A percentile compares a stretch with the other conserved stretches of the same genome.
phyloP scores from a whole-genome alignment of 192 early-diverging fungal species.

The Coemansia sp. region DNA sequence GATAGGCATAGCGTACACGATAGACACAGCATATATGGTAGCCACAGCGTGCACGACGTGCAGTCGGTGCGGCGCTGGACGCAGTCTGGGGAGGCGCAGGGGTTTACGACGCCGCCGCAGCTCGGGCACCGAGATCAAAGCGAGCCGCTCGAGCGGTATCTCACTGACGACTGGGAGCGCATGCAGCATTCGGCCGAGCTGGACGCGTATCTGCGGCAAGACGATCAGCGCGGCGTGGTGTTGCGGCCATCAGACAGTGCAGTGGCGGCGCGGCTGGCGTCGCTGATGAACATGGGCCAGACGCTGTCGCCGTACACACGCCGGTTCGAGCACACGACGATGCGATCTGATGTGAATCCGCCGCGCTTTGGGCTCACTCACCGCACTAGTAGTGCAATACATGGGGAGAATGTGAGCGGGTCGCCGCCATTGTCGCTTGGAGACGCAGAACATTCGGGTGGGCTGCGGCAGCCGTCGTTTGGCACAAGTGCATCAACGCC shows the following conservation, averaged over 20 bases:
- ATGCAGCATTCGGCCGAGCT: conserved; percentile 38
- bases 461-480: conserved; percentile 16
- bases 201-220: conserved; percentile 16
- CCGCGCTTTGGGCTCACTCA: conserved; percentile 18
- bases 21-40: conserved; percentile 1
- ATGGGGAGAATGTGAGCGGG: conserved; percentile 6
- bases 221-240: conserved; percentile 51
- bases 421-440: conserved; percentile 32
- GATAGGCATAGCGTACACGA: not conserved
- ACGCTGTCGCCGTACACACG: conserved; percentile 86
- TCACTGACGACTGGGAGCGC: conserved; percentile 52
- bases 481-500: conserved; percentile 21
- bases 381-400: conserved; percentile 2
- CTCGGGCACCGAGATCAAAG: not conserved
- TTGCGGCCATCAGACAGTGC: conserved; percentile 75
- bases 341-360: conserved; percentile 59
- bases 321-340: conserved; percentile 76
- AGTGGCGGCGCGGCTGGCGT: conserved; percentile 84
- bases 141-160: conserved; percentile 31
- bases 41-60: conserved; percentile 1
- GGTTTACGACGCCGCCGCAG: not conserved
- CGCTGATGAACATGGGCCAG: conserved; percentile 79
- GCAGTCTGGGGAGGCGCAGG: not conserved
- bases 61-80: not conserved
- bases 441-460: not conserved